Evolutionary conservation across 148 eudicot genomes (phyloP).

Genomic region (Heliosperma pusillum): DNA sequence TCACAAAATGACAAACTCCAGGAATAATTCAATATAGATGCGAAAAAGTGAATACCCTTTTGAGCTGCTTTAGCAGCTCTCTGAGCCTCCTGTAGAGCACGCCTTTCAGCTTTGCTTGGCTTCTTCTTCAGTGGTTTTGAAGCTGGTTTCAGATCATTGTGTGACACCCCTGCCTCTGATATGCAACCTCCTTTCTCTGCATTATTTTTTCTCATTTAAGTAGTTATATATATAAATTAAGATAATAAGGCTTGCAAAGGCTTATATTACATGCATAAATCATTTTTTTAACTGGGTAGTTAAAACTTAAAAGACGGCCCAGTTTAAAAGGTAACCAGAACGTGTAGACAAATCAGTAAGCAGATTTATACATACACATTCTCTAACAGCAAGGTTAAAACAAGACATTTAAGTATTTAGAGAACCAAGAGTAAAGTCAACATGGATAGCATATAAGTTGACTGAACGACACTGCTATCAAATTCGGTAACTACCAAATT

Average conservation of each 20-base stretch:
- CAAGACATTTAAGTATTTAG: not conserved
- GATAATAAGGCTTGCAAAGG: slow-evolving; percentile 13
- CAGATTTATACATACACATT: not conserved
- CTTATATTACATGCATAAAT: not conserved
- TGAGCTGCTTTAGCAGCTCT: slow-evolving; percentile 82
- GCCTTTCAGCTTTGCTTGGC: slow-evolving; percentile 85
- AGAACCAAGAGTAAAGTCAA: not conserved
- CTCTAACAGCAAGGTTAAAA: not conserved
- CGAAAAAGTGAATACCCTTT: slow-evolving; percentile 39
- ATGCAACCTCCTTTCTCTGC: slow-evolving; percentile 36
- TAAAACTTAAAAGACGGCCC: not conserved
- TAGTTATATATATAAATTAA: slow-evolving; percentile 7
- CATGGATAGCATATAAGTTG: not conserved
- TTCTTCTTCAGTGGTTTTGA: slow-evolving; percentile 62
- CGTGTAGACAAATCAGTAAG: not conserved
- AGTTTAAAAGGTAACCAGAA: not conserved
- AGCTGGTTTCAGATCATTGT: slow-evolving; percentile 28
- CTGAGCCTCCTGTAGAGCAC: slow-evolving; percentile 87
- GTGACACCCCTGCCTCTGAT: slow-evolving; percentile 22
- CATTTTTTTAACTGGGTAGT: not conserved
- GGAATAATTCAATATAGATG: not conserved
- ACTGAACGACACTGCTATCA: not conserved
- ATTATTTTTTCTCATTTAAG: slow-evolving; percentile 25
- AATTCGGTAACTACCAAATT: not conserved
- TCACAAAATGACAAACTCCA: not conserved